phyloP scores from a whole-genome alignment of 23 red algal species.

The Chondrus crispus region DNA sequence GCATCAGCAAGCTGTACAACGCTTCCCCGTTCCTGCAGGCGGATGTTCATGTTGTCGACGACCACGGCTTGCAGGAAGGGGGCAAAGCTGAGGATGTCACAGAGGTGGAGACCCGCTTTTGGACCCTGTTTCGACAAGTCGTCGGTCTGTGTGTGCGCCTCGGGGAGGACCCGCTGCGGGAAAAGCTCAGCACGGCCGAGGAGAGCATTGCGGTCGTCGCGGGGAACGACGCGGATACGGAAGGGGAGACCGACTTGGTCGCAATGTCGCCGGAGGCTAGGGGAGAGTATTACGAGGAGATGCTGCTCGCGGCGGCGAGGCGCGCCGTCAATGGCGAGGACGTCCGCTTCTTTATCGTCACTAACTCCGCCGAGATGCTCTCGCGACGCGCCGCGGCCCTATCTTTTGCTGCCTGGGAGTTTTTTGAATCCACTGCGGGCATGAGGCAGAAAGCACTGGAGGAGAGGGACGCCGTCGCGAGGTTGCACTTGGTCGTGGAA shows the following conservation, averaged over 20 bases:
- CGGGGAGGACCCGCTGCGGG: constrained; percentile 21
- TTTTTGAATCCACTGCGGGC: not conserved
- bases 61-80: not conserved
- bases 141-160: not conserved
- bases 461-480: not conserved
- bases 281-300: not conserved
- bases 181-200: constrained; percentile 13
- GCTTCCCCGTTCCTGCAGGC: constrained; percentile 33
- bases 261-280: not conserved
- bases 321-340: constrained; percentile 1
- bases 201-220: not conserved
- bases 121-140: constrained; percentile 27
- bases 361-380: constrained; percentile 25
- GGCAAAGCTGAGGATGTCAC: not conserved
- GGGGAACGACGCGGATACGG: not conserved
- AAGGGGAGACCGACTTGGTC: not conserved
- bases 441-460: constrained; percentile 46
- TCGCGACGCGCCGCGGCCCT: constrained; percentile 1
- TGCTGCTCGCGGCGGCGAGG: constrained; percentile 10
- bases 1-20: not conserved
- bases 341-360: not conserved
- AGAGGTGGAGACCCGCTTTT: constrained; percentile 23
- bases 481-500: constrained; percentile 9
- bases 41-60: constrained; percentile 15
- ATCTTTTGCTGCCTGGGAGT: constrained; percentile 57